Evolutionary conservation across 2,329 filamentous ascomycete genomes (phyloP), one percentile per base, ranked within the genome.

Genomic region (Graphilbum sp.): DNA sequence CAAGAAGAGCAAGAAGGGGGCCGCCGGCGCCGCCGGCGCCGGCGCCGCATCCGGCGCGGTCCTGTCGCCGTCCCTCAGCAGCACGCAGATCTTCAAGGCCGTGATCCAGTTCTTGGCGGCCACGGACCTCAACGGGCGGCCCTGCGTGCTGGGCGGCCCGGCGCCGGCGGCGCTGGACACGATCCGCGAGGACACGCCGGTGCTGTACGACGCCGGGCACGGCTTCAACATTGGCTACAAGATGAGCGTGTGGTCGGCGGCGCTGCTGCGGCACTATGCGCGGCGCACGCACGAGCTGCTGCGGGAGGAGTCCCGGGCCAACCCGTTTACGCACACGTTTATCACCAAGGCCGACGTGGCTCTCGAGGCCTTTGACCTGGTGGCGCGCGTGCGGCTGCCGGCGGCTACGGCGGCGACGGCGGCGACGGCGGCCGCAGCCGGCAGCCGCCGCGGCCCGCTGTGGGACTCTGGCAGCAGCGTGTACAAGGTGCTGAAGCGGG

Each of bases 1-100:
- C 20, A 79, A 77, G 7, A 43, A 37, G 21, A 42, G 39, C 20
- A 37, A 24, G 24, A n/a, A 23, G 11, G 4, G 11, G 18, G 33
- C 9, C 21, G 17, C 11, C 21, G 11, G 21, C 33, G 2, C 15
- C 38, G 1, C 71, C 75, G 45, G 69, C 79, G 17, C 34, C 44
- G 2, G n/a, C n/a, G n/a, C n/a, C n/a, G n/a, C n/a, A n/a, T n/a
- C n/a, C n/a, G n/a, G n/a, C n/a, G n/a, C n/a, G n/a, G 61, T 83
- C 6, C 66, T 96, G 15, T 85, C 86, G 6, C 66, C 73, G 5
- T 83, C 83, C 8, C 80, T 94, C 49, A 94, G 81, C 60, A 81
- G 80, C 56, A 90, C 88, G 19, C 88, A 96, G 56, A 67, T 96
- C 33, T 95, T 98, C 68, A 96, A 95, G 58, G 87, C 85, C 3